Percentiles rank a stretch among this genome's conserved stretches.
phyloP scores from a whole-genome alignment of 2,329 filamentous ascomycete genomes.

The Sordariomycetes sp. region DNA sequence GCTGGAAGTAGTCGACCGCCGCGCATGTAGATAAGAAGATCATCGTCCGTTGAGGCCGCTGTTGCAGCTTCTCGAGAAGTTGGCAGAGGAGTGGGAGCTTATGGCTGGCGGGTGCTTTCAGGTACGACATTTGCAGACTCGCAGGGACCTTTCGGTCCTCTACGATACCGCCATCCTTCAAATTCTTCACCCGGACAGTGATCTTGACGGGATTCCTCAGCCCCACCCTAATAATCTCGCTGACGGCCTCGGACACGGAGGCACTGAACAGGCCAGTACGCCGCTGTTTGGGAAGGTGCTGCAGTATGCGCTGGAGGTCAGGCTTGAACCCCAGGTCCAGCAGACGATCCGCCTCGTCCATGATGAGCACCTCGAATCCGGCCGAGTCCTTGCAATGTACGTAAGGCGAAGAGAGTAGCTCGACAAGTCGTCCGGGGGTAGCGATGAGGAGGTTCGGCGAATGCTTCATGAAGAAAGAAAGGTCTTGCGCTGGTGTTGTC shows the following conservation, averaged over 20 bases:
- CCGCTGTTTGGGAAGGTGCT: constrained; percentile 79
- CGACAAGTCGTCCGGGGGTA: constrained; percentile 81
- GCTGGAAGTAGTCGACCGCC: constrained; percentile 87
- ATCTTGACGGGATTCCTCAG: constrained; percentile 92
- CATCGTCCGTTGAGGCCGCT: constrained; percentile 73
- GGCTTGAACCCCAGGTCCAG: constrained; percentile 91
- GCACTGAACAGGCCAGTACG: constrained; percentile 91
- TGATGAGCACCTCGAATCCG: constrained; percentile 73
- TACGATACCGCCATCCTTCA: constrained; percentile 50
- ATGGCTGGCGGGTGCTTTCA: constrained; percentile 63
- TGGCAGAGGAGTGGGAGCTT: constrained; percentile 68
- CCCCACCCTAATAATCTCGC: constrained; percentile 85
- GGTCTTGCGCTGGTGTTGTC: constrained; percentile 70
- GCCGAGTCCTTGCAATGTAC: constrained; percentile 81
- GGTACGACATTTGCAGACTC: constrained; percentile 84
- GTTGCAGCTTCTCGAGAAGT: constrained; percentile 59
- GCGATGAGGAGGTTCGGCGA: constrained; percentile 85
- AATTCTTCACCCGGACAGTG: constrained; percentile 77
- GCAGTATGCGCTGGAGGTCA: constrained; percentile 77
- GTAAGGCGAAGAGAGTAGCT: constrained; percentile 75
- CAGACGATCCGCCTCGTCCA: constrained; percentile 90
- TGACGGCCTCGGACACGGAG: constrained; percentile 88
- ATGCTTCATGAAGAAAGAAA: constrained; percentile 72
- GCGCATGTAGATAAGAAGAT: constrained; percentile 91
- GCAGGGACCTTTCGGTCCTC: constrained; percentile 85